Evolutionary conservation across 1,284 basidiomycete species (phyloP), one percentile per base, ranked within the genome.

Genomic region (Phlebopus sp.): DNA sequence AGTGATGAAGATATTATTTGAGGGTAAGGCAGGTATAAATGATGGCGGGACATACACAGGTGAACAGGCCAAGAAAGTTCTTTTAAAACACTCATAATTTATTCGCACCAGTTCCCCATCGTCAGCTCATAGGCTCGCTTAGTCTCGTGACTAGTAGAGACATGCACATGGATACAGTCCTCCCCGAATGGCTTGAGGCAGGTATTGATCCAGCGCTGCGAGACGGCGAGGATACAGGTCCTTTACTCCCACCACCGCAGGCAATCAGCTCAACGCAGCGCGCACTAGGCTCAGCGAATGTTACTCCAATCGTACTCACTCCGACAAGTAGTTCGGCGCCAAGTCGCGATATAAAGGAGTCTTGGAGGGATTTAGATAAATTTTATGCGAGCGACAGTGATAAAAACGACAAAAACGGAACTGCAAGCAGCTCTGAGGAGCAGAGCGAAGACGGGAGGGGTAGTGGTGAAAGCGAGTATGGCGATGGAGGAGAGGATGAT

Each of bases 1-100:
- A 63, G 84, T 92, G 18, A 76, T 73, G 47, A 70, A 89, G 36
- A 82, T 95, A 0, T 67, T 96, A 36, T 88, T 93, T 48, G 82
- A 89, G 21, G 84, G 86, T 6, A 88, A 92, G 59, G 64, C 70
- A 5, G 70, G 68, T 11, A 68, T 73, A 5, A 56, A 66, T 7
- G 73, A 79, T 38, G 66, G 69, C 23, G 69, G 69, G 3, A 58
- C 67, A 13, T 29, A 37, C 27, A 47, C 53, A 43, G 59, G 65
- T 69, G 44, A 42, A 53, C 2, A 21, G 17, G 9, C 17, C 15
- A 14, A 9, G 17, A 7, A 4, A 5, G 38, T 17, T 5, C 27
- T 39, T 30, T 36, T 9, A 14, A 32, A 40, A 25, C 38, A 14
- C 10, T 17, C 21, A 54, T 23, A 4, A 19, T 15, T 31, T 50